These are phyloP conservation scores for Trifolium dubium DNA, from an alignment of 306 rosid species.

Conservation along the genomic window DNA sequence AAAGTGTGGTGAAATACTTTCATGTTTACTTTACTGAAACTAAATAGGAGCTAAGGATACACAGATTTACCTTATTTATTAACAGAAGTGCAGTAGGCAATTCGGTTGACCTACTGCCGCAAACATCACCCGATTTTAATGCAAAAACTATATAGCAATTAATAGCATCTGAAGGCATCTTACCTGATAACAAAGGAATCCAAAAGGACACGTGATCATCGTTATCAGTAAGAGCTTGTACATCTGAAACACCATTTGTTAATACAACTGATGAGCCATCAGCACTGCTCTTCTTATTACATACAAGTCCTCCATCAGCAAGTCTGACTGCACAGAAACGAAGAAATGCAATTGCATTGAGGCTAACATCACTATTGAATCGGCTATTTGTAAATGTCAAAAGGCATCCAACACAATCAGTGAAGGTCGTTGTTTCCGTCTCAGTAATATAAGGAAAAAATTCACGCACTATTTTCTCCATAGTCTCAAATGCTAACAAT, in stretches of 20 bases:
- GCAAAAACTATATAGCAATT: constrained; percentile 5
- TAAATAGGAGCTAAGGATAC: constrained; percentile 31
- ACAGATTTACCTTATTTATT: constrained; percentile 9
- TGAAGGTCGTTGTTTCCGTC: constrained; percentile 93
- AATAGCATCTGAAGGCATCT: constrained; percentile 38
- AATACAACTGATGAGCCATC: constrained; percentile 53
- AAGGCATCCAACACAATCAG: constrained; percentile 97
- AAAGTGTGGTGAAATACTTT: constrained; percentile 33
- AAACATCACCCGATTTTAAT: constrained; percentile 9
- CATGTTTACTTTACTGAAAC: constrained; percentile 19
- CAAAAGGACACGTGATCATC: constrained; percentile 87
- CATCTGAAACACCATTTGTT: constrained; percentile 52
- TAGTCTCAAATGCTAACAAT: constrained; percentile 92
- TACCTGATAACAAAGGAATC: constrained; percentile 95
- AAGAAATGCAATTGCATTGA: constrained; percentile 98
- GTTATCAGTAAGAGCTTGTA: constrained; percentile 57
- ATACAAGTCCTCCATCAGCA: constrained; percentile 96
- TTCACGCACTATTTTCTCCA: constrained; percentile 98
- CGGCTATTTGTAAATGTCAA: constrained; percentile 93
- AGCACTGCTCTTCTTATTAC: constrained; percentile 60
- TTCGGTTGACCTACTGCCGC: constrained; percentile 7
- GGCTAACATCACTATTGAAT: constrained; percentile 97
- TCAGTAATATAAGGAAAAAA: constrained; percentile 96
- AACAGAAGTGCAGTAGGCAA: constrained; percentile 5
- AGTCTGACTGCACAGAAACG: constrained; percentile 98